Evolutionary conservation across 495 filamentous ascomycete genomes (phyloP), one percentile per base, ranked within the genome.

Genomic region (Hypoxylon trugodes): DNA sequence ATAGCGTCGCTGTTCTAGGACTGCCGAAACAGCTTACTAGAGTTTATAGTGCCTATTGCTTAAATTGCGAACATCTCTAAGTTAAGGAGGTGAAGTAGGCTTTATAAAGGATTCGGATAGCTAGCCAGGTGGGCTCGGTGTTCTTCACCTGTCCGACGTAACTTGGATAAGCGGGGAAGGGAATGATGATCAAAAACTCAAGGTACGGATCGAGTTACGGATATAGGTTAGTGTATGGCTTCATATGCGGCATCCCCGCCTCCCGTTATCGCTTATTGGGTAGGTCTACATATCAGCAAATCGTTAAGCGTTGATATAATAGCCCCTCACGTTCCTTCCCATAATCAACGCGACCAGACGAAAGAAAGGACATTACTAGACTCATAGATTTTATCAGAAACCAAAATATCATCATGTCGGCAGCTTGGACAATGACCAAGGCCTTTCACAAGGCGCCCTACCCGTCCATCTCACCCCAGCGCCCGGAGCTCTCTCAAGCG

Each of bases 401-500:
- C 28, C 15, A 40, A 28, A 24, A 38, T 13, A 22, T 21, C 42
- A 42, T 22, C 13, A 54, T 48, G 38, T 12, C 10, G 4, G 13
- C 5, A 45, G 25, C 28, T 6, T n/a, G 5, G 3, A 54, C 47
- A 16, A 15, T 68, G n/a, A 73, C 72, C 13, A 50, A 60, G 16
- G 60, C 57, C 12, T 35, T 59, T 50, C 77, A 79, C 60, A 71
- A 55, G 21, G 59, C 35, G 4, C 19, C 70, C 9, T 82, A 83
- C 65, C 51, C 70, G 15, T 54, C 72, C 51, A 76, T 81, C 51
- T 73, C 69, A 16, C 79, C 81, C 35, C 53, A 50, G 1, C 75
- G 74, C 2, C 76, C 80, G 0, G 72, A 77, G 41, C 77, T 84
- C 38, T 79, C 75, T 8, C 75, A 77, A 24, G 69, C 66, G 6